Evolutionary conservation across 345 rosid species (phyloP), one percentile per base, ranked within the genome.

Genomic region (Microthlaspi erraticum): DNA sequence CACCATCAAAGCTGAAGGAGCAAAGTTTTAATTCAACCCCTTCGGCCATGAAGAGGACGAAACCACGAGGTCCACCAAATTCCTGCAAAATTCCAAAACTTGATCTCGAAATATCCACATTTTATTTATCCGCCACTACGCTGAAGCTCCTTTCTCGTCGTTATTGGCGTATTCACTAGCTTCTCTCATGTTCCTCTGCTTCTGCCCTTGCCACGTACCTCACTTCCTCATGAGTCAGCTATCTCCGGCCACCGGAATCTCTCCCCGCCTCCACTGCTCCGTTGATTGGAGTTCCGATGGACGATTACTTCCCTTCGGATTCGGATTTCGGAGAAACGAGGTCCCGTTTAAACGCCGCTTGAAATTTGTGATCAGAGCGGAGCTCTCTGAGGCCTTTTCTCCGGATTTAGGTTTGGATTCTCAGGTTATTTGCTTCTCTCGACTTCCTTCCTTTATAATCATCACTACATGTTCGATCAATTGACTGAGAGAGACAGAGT

Each of bases 381-480:
- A 84, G 72, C 73, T 86, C 12, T 86, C 92, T 42, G 77, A 81
- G 72, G 74, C 85, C 3, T 85, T 85, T 79, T 78, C 92, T 49
- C 70, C 72, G 12, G 80, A 77, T 78, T 71, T 81, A 42, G 91
- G 87, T 48, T 82, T 87, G 83, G 92, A 90, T 70, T 92, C 91
- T 74, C 87, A 87, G 96, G 96, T 89, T 11, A 44, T 63, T 62
- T 49, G 12, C 58, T 60, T 56, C 53, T 59, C 23, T 39, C 20
- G 1, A 37, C 51, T 55, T 19, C 63, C 2, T 18, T 57, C 41
- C 52, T 44, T 2, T 43, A 3, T 0, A 2, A 16, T 10, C 29
- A 16, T 26, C 48, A 5, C 55, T 26, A 51, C 55, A 23, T 79
- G 43, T 64, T 68, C 58, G 70, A 67, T 64, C 66, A 63, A 67